Evolutionary conservation across 805 yeast genomes (phyloP).

Genomic region (Candida awuae): DNA sequence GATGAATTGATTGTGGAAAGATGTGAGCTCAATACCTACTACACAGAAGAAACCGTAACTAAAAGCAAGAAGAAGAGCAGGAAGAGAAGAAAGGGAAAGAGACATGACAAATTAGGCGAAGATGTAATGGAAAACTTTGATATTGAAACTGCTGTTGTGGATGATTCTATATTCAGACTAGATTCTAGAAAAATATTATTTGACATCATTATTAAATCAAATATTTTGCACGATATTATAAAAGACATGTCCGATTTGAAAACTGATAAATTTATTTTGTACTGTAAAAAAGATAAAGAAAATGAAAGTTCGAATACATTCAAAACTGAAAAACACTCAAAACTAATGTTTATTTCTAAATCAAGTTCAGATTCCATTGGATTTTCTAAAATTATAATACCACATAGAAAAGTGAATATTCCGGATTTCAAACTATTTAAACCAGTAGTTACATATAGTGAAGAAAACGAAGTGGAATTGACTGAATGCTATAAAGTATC

Average conservation of each 20-base stretch:
- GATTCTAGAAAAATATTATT: constrained; percentile 37
- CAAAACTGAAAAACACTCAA: constrained; percentile 21
- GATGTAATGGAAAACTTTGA: constrained; percentile 8
- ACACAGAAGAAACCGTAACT: constrained; percentile 12
- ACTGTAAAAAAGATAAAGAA: constrained; percentile 30
- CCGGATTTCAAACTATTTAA: constrained; percentile 46
- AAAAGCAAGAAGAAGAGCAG: background rate
- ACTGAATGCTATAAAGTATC: constrained; percentile 13
- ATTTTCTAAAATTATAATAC: constrained; percentile 55
- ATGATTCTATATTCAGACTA: constrained; percentile 23
- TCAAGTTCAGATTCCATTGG: constrained; percentile 59
- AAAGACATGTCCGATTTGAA: constrained; percentile 50
- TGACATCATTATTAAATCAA: constrained; percentile 48
- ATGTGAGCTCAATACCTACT: constrained; percentile 47
- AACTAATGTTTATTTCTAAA: constrained; percentile 49
- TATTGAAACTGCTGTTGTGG: constrained; percentile 22
- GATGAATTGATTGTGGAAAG: constrained; percentile 48
- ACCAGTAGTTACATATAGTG: constrained; percentile 7
- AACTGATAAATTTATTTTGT: constrained; percentile 43
- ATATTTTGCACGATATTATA: constrained; percentile 43
- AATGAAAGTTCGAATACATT: background rate
- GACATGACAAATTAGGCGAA: constrained; percentile 23
- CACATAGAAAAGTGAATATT: constrained; percentile 51
- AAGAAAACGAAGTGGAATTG: constrained; percentile 7
- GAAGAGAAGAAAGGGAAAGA: background rate